These are phyloP conservation scores for Cicer cuneatum DNA, from an alignment of 306 rosid genomes.

Conservation along the genomic window DNA sequence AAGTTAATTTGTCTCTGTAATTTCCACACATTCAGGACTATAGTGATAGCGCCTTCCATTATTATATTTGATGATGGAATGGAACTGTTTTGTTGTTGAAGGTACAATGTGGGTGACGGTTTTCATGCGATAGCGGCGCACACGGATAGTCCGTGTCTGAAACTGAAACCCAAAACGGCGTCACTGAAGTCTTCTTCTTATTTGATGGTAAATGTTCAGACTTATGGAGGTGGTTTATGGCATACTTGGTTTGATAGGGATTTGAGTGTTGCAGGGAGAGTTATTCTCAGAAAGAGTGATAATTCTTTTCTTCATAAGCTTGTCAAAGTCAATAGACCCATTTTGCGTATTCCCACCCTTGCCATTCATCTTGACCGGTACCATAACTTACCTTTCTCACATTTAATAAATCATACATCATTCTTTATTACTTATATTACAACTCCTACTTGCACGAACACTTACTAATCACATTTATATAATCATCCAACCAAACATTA, in stretches of 20 bases:
- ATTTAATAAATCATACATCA: not conserved
- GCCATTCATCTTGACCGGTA: constrained; percentile 99
- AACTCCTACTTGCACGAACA: not conserved
- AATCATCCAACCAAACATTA: not conserved
- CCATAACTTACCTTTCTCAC: not conserved
- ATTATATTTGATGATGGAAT: constrained; percentile 14
- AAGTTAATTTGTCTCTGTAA: not conserved
- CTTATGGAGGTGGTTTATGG: constrained; percentile 96
- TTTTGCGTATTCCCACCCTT: constrained; percentile 86
- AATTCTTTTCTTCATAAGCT: constrained; percentile 75
- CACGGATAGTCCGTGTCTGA: constrained; percentile 94
- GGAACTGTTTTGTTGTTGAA: constrained; percentile 45
- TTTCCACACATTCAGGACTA: not conserved
- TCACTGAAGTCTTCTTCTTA: constrained; percentile 71
- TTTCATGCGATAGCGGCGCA: constrained; percentile 96
- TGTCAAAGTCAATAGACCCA: constrained; percentile 84
- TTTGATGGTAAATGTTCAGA: constrained; percentile 86
- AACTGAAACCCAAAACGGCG: constrained; percentile 85
- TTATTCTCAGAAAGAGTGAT: constrained; percentile 60
- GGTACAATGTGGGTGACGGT: constrained; percentile 76
- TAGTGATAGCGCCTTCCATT: not conserved
- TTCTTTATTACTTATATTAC: not conserved
- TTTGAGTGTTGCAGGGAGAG: constrained; percentile 94
- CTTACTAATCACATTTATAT: not conserved
- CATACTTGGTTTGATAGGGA: constrained; percentile 99